Percentiles rank a stretch among this genome's conserved stretches.
Evolutionary conservation across 371 early-diverging fungal genomes (phyloP).

Genomic region (Mortierella sp.): DNA sequence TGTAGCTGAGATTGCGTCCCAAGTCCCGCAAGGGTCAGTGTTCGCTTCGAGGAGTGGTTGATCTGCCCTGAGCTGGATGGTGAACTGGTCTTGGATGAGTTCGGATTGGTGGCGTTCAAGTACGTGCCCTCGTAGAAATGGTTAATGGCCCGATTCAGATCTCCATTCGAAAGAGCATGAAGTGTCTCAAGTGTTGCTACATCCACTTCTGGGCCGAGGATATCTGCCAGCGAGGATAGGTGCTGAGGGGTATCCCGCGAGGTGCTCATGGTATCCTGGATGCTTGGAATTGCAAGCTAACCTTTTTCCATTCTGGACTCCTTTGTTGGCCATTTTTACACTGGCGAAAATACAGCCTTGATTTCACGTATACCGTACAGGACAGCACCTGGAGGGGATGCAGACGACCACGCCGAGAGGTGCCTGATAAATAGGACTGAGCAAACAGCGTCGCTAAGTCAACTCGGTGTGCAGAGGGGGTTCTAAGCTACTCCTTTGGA

Average conservation of each 20-base stretch:
- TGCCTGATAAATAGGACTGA: too few relatives aligned
- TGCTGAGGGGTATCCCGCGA: conserved; percentile 26
- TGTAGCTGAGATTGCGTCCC: background rate
- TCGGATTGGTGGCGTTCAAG: conserved; percentile 15
- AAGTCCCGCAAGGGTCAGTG: background rate
- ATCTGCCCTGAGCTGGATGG: background rate
- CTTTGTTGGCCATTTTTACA: too few relatives aligned
- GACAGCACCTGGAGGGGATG: too few relatives aligned
- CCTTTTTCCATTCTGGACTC: background rate
- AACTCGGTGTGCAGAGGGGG: too few relatives aligned
- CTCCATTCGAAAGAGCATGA: conserved; percentile 37
- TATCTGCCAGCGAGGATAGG: conserved; percentile 31
- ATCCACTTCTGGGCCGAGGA: conserved; percentile 49
- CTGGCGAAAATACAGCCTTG: too few relatives aligned
- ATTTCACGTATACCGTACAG: too few relatives aligned
- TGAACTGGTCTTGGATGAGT: background rate
- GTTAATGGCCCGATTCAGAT: conserved; percentile 43
- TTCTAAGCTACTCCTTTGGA: too few relatives aligned
- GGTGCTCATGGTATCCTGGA: conserved; percentile 16
- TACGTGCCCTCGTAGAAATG: conserved; percentile 49
- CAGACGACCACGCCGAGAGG: too few relatives aligned
- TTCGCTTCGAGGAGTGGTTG: background rate
- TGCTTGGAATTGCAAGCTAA: background rate
- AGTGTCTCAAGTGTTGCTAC: conserved; percentile 37
- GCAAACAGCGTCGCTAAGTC: too few relatives aligned